phyloP scores from a whole-genome alignment of 768 basidiomycete species.

The Sarcomyxa edulis region DNA sequence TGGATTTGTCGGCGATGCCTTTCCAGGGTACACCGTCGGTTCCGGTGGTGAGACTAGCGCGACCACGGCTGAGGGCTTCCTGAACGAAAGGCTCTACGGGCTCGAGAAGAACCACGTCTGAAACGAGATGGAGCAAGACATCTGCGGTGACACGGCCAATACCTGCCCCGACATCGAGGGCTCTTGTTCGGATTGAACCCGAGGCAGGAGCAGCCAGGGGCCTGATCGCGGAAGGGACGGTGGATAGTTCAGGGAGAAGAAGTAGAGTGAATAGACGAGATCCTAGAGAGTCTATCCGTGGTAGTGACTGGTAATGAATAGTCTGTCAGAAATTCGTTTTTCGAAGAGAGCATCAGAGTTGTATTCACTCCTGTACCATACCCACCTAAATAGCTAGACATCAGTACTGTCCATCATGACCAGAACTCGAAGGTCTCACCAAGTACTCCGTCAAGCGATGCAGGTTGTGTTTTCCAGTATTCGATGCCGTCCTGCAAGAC shows the following conservation, averaged over 20 bases:
- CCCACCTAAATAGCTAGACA: conserved; percentile 30
- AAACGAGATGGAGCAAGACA: conserved; percentile 84
- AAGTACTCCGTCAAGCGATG: conserved; percentile 83
- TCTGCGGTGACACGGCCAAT: conserved; percentile 89
- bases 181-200: conserved; percentile 43
- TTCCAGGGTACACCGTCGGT: conserved; percentile 43
- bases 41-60: conserved; percentile 22
- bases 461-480: conserved; percentile 84
- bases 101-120: conserved; percentile 86
- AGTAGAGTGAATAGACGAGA: conserved; percentile 85
- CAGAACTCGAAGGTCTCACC: too few species aligned
- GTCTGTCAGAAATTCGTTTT: conserved; percentile 1
- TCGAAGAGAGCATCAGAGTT: background rate
- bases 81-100: conserved; percentile 77
- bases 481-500: conserved; percentile 72
- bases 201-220: conserved; percentile 29
- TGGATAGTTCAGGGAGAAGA: conserved; percentile 74
- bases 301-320: conserved; percentile 58
- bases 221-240: conserved; percentile 68
- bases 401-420: too few species aligned
- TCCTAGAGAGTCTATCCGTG: conserved; percentile 84
- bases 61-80: conserved; percentile 51
- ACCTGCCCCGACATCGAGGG: conserved; percentile 91
- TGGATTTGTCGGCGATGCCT: conserved; percentile 56
- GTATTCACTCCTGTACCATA: conserved; percentile 45